These are phyloP conservation scores for Scedosporium dehoogii DNA, from an alignment of 2,329 filamentous ascomycete species.

Conservation along the genomic window DNA sequence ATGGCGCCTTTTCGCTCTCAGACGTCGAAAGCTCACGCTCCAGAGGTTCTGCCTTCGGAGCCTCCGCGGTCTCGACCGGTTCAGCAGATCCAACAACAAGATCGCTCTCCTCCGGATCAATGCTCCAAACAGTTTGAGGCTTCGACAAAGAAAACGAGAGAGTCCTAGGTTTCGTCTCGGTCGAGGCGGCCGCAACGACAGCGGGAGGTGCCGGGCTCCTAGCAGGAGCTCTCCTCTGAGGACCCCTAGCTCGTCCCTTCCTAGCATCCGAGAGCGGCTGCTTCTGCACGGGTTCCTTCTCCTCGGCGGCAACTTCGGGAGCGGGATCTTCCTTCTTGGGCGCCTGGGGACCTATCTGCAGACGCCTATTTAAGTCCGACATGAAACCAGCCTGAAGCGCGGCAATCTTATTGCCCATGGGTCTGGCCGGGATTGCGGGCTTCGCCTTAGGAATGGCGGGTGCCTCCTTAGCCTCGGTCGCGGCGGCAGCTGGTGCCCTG, in stretches of 20 bases:
- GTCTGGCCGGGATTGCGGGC: slow-evolving; percentile 60
- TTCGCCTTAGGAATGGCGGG: slow-evolving; percentile 52
- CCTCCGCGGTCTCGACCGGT: slow-evolving; percentile 6
- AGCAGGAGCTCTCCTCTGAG: slow-evolving; percentile 62
- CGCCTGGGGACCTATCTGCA: slow-evolving; percentile 75
- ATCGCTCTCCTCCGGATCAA: slow-evolving; percentile 39
- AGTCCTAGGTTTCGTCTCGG: slow-evolving; percentile 16
- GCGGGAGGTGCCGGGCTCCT: slow-evolving; percentile 32
- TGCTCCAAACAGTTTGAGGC: slow-evolving; percentile 39
- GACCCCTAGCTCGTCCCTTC: slow-evolving; percentile 82
- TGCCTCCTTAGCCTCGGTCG: slow-evolving; percentile 17
- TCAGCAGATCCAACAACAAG: slow-evolving; percentile 25
- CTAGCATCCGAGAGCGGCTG: slow-evolving; percentile 75
- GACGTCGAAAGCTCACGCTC: not conserved
- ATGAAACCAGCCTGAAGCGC: slow-evolving; percentile 86
- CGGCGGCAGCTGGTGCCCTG: slow-evolving; percentile 22
- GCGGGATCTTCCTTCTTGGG: slow-evolving; percentile 62
- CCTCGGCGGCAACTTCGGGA: slow-evolving; percentile 47
- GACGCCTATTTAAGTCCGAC: slow-evolving; percentile 81
- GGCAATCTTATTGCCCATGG: slow-evolving; percentile 73
- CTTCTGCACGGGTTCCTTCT: slow-evolving; percentile 36
- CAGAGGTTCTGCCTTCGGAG: not conserved
- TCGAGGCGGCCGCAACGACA: slow-evolving; percentile 15
- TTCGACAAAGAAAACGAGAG: slow-evolving; percentile 37
- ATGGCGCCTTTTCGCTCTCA: not conserved